These are phyloP conservation scores for Actinidia arguta DNA, from an alignment of 179 eudicot species.

Conservation along the genomic window DNA sequence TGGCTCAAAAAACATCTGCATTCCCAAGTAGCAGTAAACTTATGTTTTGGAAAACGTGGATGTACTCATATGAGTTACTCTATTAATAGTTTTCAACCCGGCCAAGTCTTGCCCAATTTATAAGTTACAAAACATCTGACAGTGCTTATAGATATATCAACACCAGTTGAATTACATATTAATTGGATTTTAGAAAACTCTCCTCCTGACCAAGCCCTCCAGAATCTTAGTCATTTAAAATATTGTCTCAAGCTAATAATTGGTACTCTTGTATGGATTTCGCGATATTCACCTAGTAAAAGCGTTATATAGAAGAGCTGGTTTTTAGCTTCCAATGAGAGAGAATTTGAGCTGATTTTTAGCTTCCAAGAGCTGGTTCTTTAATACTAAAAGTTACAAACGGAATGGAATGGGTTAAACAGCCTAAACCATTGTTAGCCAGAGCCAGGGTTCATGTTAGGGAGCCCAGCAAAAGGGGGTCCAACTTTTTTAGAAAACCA, in stretches of 20 bases:
- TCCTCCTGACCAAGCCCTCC: not conserved
- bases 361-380: no score
- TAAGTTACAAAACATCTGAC: not conserved
- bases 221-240: not conserved
- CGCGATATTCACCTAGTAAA: no score
- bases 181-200: not conserved
- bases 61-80: not conserved
- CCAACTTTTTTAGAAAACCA: no score
- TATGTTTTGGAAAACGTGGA: not conserved
- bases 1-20: slow-evolving; percentile 9
- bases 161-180: not conserved
- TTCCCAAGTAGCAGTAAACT: slow-evolving; percentile 11
- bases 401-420: no score
- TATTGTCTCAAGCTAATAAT: not conserved
- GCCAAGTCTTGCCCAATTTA: not conserved
- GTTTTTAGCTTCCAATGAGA: no score
- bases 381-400: no score
- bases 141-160: not conserved
- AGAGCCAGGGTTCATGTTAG: no score
- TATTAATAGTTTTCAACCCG: not conserved
- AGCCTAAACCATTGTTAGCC: no score
- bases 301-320: no score
- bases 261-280: not conserved
- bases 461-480: no score
- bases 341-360: no score